These are phyloP conservation scores for Carnegiea gigantea DNA, from an alignment of 179 eudicot species.

Conservation along the genomic window DNA sequence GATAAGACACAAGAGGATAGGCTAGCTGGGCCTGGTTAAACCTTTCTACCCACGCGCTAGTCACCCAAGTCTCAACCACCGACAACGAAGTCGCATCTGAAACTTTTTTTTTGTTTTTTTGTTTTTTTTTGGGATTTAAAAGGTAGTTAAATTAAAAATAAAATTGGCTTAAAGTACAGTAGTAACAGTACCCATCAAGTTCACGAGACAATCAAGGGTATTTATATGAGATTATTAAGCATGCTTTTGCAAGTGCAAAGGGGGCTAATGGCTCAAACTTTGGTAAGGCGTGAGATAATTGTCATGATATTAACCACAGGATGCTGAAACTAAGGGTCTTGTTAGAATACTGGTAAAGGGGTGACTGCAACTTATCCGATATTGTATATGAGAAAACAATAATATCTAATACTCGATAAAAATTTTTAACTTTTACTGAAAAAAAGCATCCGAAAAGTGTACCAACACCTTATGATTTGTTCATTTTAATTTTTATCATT, in stretches of 20 bases:
- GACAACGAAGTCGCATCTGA: slow-evolving; percentile 21
- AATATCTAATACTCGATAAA: too few relatives aligned
- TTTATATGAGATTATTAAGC: neutral
- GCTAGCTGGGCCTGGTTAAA: too few relatives aligned
- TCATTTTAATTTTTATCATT: too few relatives aligned
- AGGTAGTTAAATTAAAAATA: neutral
- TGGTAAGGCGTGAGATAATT: neutral
- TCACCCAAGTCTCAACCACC: slow-evolving; percentile 28
- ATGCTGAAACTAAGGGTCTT: too few relatives aligned
- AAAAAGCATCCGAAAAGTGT: too few relatives aligned
- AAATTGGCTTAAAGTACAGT: neutral
- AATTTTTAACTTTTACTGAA: too few relatives aligned
- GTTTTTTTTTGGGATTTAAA: too few relatives aligned
- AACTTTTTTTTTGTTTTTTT: neutral
- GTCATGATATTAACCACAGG: neutral
- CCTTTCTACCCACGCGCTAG: neutral
- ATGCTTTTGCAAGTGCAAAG: neutral
- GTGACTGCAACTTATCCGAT: too few relatives aligned
- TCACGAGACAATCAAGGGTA: neutral
- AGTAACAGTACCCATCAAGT: too few relatives aligned
- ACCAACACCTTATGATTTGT: too few relatives aligned
- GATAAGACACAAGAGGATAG: too few relatives aligned
- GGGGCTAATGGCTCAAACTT: neutral
- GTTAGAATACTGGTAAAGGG: neutral
- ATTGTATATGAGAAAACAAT: too few relatives aligned